A percentile compares a stretch with the other conserved stretches of the same genome.
Evolutionary conservation across 2,329 filamentous ascomycete genomes (phyloP).

Genomic region (Epichloe scottii): DNA sequence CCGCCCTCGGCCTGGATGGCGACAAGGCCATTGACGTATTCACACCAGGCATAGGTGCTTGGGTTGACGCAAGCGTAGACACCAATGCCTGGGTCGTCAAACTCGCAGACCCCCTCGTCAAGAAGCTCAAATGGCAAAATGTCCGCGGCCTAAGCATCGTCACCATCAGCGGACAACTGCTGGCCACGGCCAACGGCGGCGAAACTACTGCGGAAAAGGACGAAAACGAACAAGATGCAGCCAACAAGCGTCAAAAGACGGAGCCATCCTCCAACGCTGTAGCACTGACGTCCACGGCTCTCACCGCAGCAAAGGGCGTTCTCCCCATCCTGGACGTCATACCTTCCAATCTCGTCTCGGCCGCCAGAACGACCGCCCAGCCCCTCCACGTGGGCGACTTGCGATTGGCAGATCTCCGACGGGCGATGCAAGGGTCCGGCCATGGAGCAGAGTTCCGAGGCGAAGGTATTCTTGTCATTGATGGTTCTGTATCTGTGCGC

Average conservation of each 20-base stretch:
- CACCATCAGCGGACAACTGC: slow-evolving; percentile 67
- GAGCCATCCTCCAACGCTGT: slow-evolving; percentile 18
- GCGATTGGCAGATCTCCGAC: slow-evolving; percentile 73
- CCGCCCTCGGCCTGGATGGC: slow-evolving; percentile 41
- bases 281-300: slow-evolving; percentile 9
- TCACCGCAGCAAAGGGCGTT: slow-evolving; percentile 8
- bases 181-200: slow-evolving; percentile 34
- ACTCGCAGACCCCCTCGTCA: slow-evolving; percentile 71
- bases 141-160: slow-evolving; percentile 83
- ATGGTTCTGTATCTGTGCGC: slow-evolving; percentile 74
- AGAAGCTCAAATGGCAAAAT: slow-evolving; percentile 86
- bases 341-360: slow-evolving; percentile 50
- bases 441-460: slow-evolving; percentile 88
- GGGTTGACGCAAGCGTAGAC: slow-evolving; percentile 85
- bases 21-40: slow-evolving; percentile 58
- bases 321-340: slow-evolving; percentile 42
- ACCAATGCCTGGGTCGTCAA: slow-evolving; percentile 96
- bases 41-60: slow-evolving; percentile 60
- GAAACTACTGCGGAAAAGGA: slow-evolving; percentile 19
- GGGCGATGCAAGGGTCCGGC: slow-evolving; percentile 68
- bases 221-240: slow-evolving; percentile 31
- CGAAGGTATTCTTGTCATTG: slow-evolving; percentile 82
- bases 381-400: slow-evolving; percentile 92
- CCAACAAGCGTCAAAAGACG: slow-evolving; percentile 38
- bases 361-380: slow-evolving; percentile 64